Percentiles rank a stretch among this genome's conserved stretches.
Conservation (phyloP, 208 protist species). For the Strigomonas galati region DNA sequence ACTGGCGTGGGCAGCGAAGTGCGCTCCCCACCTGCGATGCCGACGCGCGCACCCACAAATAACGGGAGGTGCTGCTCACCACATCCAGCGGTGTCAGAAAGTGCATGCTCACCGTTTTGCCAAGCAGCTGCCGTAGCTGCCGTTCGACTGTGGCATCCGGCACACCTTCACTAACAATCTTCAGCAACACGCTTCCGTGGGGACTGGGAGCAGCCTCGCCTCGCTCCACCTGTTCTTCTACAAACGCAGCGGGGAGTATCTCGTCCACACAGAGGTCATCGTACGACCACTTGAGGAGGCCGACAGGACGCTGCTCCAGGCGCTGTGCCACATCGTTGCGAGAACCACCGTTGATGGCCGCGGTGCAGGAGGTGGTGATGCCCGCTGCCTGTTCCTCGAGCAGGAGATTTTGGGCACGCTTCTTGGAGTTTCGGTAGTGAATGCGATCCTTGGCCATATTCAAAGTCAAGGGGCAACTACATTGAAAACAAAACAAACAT, state of each 20-base stretch:
- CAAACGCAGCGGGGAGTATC: constrained; percentile 29
- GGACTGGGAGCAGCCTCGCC: not conserved
- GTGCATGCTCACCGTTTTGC: constrained; percentile 27
- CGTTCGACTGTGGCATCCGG: constrained; percentile 39
- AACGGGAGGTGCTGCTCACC: constrained; percentile 40
- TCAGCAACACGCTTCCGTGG: constrained; percentile 21
- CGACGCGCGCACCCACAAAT: constrained; percentile 47
- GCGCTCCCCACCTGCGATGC: not conserved
- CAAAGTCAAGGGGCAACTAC: too few species aligned
- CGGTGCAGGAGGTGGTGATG: constrained; percentile 30
- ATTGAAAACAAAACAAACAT: too few species aligned
- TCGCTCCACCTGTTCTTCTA: not conserved
- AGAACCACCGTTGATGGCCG: not conserved
- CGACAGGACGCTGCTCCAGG: constrained; percentile 33
- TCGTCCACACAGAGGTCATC: constrained; percentile 81
- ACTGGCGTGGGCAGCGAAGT: not conserved
- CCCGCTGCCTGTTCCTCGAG: constrained; percentile 60
- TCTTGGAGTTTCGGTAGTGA: constrained; percentile 44
- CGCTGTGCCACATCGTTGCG: not conserved
- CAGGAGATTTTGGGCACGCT: constrained; percentile 39
- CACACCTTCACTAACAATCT: constrained; percentile 65
- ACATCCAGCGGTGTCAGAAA: constrained; percentile 78
- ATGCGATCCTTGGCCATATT: constrained; percentile 73
- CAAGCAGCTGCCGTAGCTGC: constrained; percentile 23
- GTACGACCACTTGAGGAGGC: constrained; percentile 84